Evolutionary conservation across 2,329 filamentous ascomycete species (phyloP).

Genomic region (Podosphaera xanthii): DNA sequence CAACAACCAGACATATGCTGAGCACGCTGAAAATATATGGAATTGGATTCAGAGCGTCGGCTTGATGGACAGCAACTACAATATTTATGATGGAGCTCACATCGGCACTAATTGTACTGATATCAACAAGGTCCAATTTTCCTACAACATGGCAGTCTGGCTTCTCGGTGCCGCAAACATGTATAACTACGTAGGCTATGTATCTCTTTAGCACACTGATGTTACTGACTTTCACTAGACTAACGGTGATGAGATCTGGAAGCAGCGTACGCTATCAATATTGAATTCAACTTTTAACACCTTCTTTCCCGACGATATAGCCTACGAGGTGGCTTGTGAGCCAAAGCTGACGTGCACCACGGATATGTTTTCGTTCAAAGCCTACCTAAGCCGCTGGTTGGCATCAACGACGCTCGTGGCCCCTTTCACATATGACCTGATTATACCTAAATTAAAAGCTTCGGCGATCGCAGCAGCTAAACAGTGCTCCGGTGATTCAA

Average conservation of each 20-base stretch:
- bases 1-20: slow-evolving; percentile 51
- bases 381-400: slow-evolving; percentile 37
- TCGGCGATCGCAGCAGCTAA: slow-evolving; percentile 31
- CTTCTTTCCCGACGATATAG: slow-evolving; percentile 28
- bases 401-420: slow-evolving; percentile 33
- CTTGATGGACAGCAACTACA: slow-evolving; percentile 32
- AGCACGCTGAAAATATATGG: slow-evolving; percentile 52
- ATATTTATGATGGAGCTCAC: slow-evolving; percentile 33
- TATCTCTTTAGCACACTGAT: slow-evolving; percentile 23
- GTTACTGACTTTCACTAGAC: slow-evolving; percentile 10
- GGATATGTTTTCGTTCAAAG: slow-evolving; percentile 45
- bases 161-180: slow-evolving; percentile 27
- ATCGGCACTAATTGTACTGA: slow-evolving; percentile 24
- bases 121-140: slow-evolving; percentile 38
- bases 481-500: slow-evolving; percentile 36
- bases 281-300: slow-evolving; percentile 16
- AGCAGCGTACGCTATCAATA: slow-evolving; percentile 16
- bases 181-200: slow-evolving; percentile 23
- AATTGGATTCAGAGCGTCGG: slow-evolving; percentile 34
- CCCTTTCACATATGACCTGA: slow-evolving; percentile 28
- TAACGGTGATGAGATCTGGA: slow-evolving; percentile 18
- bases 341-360: slow-evolving; percentile 28
- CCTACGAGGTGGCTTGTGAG: slow-evolving; percentile 37
- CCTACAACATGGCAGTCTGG: slow-evolving; percentile 46
- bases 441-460: slow-evolving; percentile 30